phyloP scores from a whole-genome alignment of 2,329 filamentous ascomycete species.

The Clarireedia monteithiana region DNA sequence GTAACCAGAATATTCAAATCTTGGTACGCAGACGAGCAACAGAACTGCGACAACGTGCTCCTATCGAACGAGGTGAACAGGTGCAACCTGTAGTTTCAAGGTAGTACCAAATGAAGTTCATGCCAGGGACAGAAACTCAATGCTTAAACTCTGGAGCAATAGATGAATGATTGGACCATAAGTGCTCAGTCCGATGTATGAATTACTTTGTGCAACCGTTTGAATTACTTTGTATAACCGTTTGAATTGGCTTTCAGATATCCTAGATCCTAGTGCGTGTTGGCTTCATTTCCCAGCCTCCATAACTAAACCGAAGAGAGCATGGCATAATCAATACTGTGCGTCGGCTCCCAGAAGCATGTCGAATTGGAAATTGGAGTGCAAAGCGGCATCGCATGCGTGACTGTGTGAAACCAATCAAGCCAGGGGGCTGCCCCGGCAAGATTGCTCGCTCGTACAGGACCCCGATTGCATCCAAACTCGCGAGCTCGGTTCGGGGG shows the following conservation, averaged over 20 bases:
- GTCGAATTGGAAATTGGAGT: too few relatives aligned
- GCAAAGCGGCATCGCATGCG: too few relatives aligned
- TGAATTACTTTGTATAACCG: too few relatives aligned
- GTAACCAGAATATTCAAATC: too few relatives aligned
- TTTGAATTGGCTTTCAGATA: not conserved
- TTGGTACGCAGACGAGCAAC: too few relatives aligned
- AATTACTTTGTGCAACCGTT: not conserved
- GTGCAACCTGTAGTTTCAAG: not conserved
- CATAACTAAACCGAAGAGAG: not conserved
- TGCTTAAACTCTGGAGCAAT: not conserved
- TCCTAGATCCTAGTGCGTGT: not conserved
- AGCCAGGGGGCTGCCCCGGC: too few relatives aligned
- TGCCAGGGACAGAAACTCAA: not conserved
- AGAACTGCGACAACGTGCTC: not conserved
- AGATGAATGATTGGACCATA: not conserved
- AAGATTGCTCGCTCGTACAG: too few relatives aligned
- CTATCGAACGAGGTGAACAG: not conserved
- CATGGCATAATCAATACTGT: not conserved
- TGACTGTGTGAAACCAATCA: too few relatives aligned
- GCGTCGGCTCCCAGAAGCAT: too few relatives aligned
- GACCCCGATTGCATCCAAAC: too few relatives aligned
- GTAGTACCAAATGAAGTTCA: not conserved
- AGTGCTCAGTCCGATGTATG: not conserved
- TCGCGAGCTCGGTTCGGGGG: too few relatives aligned
- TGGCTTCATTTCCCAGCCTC: not conserved